Evolutionary conservation across 75 land plant species (phyloP).

Genomic region (Pseudotsuga menziesii): DNA sequence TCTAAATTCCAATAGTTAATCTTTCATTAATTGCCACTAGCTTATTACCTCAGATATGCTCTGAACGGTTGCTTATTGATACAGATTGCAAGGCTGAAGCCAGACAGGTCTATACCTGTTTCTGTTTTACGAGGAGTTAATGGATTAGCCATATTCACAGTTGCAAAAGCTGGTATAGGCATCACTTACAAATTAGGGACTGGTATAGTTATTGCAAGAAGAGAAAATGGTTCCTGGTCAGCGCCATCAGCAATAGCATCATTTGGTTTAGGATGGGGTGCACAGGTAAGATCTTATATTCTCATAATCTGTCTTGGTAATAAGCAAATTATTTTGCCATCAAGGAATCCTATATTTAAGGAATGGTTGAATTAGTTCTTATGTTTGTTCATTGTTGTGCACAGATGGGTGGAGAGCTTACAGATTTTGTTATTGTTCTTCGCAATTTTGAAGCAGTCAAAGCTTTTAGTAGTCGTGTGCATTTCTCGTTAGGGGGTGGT

Average conservation of each 20-base stretch:
- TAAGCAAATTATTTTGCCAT: background rate
- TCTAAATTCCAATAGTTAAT: background rate
- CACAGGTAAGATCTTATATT: slow-evolving; percentile 50
- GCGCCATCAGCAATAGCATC: slow-evolving; percentile 81
- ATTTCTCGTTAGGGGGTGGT: slow-evolving; percentile 86
- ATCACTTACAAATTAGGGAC: slow-evolving; percentile 82
- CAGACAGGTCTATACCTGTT: slow-evolving; percentile 71
- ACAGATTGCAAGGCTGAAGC: slow-evolving; percentile 39
- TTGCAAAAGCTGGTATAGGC: slow-evolving; percentile 66
- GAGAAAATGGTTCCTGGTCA: slow-evolving; percentile 80
- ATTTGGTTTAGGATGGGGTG: slow-evolving; percentile 85
- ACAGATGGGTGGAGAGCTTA: slow-evolving; percentile 81
- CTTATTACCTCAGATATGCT: background rate
- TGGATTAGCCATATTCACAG: slow-evolving; percentile 78
- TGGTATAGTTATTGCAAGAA: slow-evolving; percentile 71
- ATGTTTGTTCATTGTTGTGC: background rate
- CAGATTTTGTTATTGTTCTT: slow-evolving; percentile 76
- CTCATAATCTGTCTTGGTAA: background rate
- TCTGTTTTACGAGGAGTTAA: slow-evolving; percentile 65
- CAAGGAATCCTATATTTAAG: background rate
- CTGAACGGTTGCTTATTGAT: background rate
- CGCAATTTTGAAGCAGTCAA: slow-evolving; percentile 70
- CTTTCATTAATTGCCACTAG: background rate
- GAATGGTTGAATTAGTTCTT: background rate
- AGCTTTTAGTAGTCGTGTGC: slow-evolving; percentile 77